These are phyloP conservation scores for Cylindrodendrum hubeiense DNA, from an alignment of 2,329 filamentous ascomycete genomes.

Conservation along the genomic window DNA sequence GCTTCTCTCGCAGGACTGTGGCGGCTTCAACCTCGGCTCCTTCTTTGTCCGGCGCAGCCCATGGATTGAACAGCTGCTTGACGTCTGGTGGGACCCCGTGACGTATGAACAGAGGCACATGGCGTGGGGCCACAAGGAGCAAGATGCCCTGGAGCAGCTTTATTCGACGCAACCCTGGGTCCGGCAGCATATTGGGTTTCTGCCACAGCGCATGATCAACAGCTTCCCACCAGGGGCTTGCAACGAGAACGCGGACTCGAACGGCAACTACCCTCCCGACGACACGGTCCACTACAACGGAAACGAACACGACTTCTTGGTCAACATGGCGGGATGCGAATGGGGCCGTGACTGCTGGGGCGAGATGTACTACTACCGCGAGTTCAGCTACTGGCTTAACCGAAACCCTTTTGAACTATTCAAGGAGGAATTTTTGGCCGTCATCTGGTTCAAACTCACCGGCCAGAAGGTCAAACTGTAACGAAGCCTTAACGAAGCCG, in stretches of 20 bases:
- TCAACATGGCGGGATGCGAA: slow-evolving; percentile 99
- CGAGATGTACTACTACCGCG: slow-evolving; percentile 96
- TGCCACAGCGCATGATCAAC: slow-evolving; percentile 93
- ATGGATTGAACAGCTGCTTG: slow-evolving; percentile 92
- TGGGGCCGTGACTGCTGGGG: slow-evolving; percentile 98
- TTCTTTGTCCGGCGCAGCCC: slow-evolving; percentile 89
- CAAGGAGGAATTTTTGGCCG: slow-evolving; percentile 74
- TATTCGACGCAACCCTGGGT: slow-evolving; percentile 95
- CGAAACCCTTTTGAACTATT: slow-evolving; percentile 83
- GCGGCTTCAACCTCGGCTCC: slow-evolving; percentile 95
- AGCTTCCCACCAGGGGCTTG: slow-evolving; percentile 94
- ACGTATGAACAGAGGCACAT: slow-evolving; percentile 98
- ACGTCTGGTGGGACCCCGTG: slow-evolving; percentile 99
- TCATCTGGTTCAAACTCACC: slow-evolving; percentile 73
- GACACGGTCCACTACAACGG: slow-evolving; percentile 82
- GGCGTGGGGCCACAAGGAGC: slow-evolving; percentile 99
- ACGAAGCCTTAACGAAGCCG: slow-evolving; percentile 12
- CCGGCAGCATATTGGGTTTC: slow-evolving; percentile 86
- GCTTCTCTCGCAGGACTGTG: slow-evolving; percentile 91
- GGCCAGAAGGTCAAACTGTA: slow-evolving; percentile 71
- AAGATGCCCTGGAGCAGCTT: slow-evolving; percentile 93
- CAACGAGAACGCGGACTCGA: slow-evolving; percentile 67
- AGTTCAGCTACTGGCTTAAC: slow-evolving; percentile 92
- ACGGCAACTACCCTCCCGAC: slow-evolving; percentile 72
- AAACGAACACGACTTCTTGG: slow-evolving; percentile 88